These are phyloP conservation scores for Tetradesmus obliquus DNA, from an alignment of 139 green algal species.

Conservation along the genomic window DNA sequence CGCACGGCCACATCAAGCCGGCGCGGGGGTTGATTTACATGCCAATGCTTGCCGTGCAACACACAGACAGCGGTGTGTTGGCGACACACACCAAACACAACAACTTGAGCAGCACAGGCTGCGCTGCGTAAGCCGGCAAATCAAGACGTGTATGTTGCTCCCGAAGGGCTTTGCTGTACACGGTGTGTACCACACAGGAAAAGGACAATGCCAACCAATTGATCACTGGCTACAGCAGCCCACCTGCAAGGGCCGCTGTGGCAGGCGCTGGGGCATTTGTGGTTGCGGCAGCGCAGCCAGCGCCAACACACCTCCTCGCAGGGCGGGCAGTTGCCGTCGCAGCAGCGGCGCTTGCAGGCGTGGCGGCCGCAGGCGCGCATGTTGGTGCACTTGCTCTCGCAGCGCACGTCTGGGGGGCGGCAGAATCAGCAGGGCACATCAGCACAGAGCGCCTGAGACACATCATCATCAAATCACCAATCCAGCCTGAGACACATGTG, in stretches of 20 bases:
- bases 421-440: slow-evolving; percentile 41
- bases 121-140: too few species aligned
- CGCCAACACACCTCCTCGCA: slow-evolving; percentile 86
- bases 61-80: too few species aligned
- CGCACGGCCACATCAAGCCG: too few species aligned
- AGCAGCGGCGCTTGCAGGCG: slow-evolving; percentile 88
- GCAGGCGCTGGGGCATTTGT: slow-evolving; percentile 83
- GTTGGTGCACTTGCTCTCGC: slow-evolving; percentile 76
- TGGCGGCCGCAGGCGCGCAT: slow-evolving; percentile 79
- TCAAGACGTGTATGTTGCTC: too few species aligned
- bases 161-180: too few species aligned
- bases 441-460: background rate
- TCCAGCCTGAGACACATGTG: background rate
- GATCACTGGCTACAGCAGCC: too few species aligned
- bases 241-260: slow-evolving; percentile 80
- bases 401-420: slow-evolving; percentile 72
- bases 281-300: slow-evolving; percentile 84
- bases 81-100: too few species aligned
- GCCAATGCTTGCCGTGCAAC: too few species aligned
- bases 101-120: too few species aligned
- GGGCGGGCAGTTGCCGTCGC: slow-evolving; percentile 83
- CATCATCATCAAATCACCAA: background rate
- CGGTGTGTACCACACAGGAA: too few species aligned
- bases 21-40: too few species aligned
- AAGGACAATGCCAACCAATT: too few species aligned